Evolutionary conservation across 495 filamentous ascomycete species (phyloP), one percentile per base, ranked within the genome.

Genomic region (Usnea hakonensis): DNA sequence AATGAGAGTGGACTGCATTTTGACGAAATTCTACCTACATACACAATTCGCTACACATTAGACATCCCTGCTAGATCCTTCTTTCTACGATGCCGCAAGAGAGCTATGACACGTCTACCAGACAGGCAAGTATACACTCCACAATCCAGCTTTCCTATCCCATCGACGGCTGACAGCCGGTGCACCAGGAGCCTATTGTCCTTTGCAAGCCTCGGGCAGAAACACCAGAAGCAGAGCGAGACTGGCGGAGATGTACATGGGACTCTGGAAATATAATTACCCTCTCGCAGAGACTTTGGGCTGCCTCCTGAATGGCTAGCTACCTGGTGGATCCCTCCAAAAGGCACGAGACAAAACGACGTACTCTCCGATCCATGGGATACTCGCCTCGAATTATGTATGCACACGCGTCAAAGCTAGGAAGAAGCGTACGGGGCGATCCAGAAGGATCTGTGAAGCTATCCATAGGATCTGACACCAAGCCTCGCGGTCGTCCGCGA

Each of bases 401-500:
- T 16, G 40, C 40, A 43, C 9, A n/a, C 16, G 2, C 17, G 2
- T 40, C 46, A 7, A 30, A 48, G 44, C 44, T 16, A 48, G 10
- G 16, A 5, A 11, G 6, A 28, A 9, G n/a, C 41, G 26, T 26
- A 14, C 44, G 44, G 11, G 17, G 23, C 8, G 19, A 3, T 16
- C 38, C 14, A 46, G 43, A 21, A 17, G 14, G 19, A 19, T 36
- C 57, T 38, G 55, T 19, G 14, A 21, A 1, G 5, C 36, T 16
- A 30, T 50, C 10, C 9, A 23, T n/a, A 0, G 32, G 55, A 53
- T 58, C 55, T 58, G 23, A 16, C 28, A 17, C 9, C 44, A 64
- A 64, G 62, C 62, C 55, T 41, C 48, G 62, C 62, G 56, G 10
- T 64, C 56, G 62, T 54, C 62, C 62, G 62, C 26, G 37, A 55